Evolutionary conservation across 2,329 filamentous ascomycete genomes (phyloP).

Genomic region (Berkeleyomyces rouxiae): DNA sequence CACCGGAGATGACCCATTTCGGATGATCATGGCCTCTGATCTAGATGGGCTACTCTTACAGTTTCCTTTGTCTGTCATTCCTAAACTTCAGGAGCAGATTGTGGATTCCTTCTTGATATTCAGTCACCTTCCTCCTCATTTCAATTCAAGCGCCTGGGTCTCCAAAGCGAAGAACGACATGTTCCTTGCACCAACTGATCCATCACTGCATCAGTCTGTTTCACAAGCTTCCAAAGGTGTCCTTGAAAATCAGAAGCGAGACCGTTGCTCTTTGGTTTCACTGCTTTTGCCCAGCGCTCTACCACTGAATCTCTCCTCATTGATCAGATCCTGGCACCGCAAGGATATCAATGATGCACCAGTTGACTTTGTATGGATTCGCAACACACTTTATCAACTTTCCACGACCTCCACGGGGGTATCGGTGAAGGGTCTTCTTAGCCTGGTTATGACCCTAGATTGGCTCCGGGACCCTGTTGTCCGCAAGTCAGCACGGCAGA

Average conservation of each 20-base stretch:
- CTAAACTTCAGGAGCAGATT: conserved; percentile 28
- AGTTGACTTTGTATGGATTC: conserved; percentile 31
- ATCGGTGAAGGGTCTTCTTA: conserved; percentile 30
- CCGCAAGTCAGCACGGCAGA: conserved; percentile 53
- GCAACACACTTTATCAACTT: conserved; percentile 40
- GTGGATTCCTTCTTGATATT: conserved; percentile 58
- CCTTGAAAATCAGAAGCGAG: neutral
- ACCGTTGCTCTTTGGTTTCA: neutral
- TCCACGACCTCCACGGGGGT: conserved; percentile 24
- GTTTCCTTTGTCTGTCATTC: conserved; percentile 26
- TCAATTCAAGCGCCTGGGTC: conserved; percentile 16
- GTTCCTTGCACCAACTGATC: conserved; percentile 28
- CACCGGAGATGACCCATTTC: conserved; percentile 64
- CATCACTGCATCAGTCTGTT: neutral
- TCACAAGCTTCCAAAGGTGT: neutral
- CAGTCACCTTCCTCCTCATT: conserved; percentile 30
- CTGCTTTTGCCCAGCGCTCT: conserved; percentile 4
- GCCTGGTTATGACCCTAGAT: conserved; percentile 56
- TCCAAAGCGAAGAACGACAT: conserved; percentile 32
- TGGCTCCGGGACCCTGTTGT: conserved; percentile 37
- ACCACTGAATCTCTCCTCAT: neutral
- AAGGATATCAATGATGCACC: neutral
- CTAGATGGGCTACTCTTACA: conserved; percentile 45
- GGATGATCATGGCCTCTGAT: conserved; percentile 67
- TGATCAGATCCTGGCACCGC: neutral